These are phyloP conservation scores for Lippia alba DNA, from an alignment of 305 asterid genomes.

Conservation along the genomic window DNA sequence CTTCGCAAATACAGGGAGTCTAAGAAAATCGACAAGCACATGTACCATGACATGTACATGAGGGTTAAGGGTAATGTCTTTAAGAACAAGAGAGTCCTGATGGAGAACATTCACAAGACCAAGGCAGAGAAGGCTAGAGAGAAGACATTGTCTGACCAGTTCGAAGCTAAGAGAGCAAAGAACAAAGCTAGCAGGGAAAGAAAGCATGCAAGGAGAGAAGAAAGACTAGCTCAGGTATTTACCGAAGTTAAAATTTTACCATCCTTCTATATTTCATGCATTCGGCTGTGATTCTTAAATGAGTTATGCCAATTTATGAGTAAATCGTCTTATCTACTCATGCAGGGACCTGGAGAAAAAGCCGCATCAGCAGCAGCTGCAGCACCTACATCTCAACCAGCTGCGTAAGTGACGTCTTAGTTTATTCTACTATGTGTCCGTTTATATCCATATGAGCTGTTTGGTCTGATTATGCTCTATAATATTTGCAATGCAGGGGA, in stretches of 20 bases:
- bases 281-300: too few species aligned
- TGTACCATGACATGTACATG: slow-evolving; percentile 98
- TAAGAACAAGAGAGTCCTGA: slow-evolving; percentile 82
- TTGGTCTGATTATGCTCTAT: background rate
- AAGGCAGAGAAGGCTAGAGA: slow-evolving; percentile 95
- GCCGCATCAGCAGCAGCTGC: slow-evolving; percentile 55
- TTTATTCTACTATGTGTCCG: too few species aligned
- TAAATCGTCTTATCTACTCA: too few species aligned
- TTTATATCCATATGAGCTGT: too few species aligned
- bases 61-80: slow-evolving; percentile 93
- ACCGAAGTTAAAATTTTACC: background rate
- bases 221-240: slow-evolving; percentile 77
- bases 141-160: slow-evolving; percentile 84
- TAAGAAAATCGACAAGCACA: slow-evolving; percentile 91
- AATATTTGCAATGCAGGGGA: slow-evolving; percentile 48
- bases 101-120: slow-evolving; percentile 86
- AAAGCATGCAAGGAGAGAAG: slow-evolving; percentile 84
- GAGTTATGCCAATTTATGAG: background rate
- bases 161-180: slow-evolving; percentile 93
- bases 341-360: slow-evolving; percentile 85
- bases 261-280: background rate
- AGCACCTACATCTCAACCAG: slow-evolving; percentile 55
- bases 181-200: slow-evolving; percentile 96
- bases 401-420: slow-evolving; percentile 54
- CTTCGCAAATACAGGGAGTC: slow-evolving; percentile 91